phyloP scores from a whole-genome alignment of 75 land plant species.

The Selaginella tamariscina region DNA sequence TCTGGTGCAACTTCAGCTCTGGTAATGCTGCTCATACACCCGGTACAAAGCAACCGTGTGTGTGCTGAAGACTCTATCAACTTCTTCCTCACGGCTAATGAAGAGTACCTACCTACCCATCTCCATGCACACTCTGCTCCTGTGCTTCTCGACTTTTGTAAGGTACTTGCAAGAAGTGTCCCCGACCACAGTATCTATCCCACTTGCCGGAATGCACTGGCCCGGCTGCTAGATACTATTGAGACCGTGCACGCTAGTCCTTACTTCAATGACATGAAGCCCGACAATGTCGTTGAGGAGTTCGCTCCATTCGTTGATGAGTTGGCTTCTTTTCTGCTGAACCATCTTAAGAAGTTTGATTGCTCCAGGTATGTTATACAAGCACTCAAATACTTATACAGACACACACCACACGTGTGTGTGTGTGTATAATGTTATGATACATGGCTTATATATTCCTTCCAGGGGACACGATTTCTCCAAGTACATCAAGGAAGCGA shows the following conservation, averaged over 20 bases:
- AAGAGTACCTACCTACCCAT: conserved; percentile 28
- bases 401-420: too few relatives aligned
- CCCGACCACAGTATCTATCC: conserved; percentile 44
- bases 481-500: conserved; percentile 28
- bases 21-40: conserved; percentile 50
- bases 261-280: conserved; percentile 21
- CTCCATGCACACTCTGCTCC: conserved; percentile 35
- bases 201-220: conserved; percentile 51
- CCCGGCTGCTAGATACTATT: conserved; percentile 37
- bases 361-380: too few relatives aligned
- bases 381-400: too few relatives aligned
- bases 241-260: conserved; percentile 22
- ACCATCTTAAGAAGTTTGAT: background rate
- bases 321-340: conserved; percentile 28
- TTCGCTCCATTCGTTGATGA: conserved; percentile 63
- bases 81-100: conserved; percentile 32
- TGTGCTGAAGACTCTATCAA: conserved; percentile 53
- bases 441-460: too few relatives aligned
- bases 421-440: too few relatives aligned
- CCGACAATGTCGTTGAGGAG: conserved; percentile 34
- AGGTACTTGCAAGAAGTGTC: conserved; percentile 39
- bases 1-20: conserved; percentile 54
- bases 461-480: conserved; percentile 12
- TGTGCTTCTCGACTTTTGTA: conserved; percentile 70
- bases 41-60: conserved; percentile 23